Evolutionary conservation across 805 yeast species (phyloP).

Genomic region (Pichia phayaonensis): DNA sequence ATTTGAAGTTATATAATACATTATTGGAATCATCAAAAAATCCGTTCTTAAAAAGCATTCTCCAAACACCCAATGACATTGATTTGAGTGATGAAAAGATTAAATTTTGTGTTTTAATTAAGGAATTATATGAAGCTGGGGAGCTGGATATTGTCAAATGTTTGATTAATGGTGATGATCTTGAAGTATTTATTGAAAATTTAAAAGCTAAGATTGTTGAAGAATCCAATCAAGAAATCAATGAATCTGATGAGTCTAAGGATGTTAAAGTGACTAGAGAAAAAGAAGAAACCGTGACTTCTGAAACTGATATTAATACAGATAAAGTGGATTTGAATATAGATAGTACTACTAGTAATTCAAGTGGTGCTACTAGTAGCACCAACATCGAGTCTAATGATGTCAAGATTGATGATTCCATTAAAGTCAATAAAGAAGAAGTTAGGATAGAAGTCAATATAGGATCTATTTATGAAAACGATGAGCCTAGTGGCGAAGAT

Average conservation of each 20-base stretch:
- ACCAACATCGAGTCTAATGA: not conserved
- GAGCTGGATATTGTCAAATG: slow-evolving; percentile 45
- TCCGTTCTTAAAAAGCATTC: slow-evolving; percentile 8
- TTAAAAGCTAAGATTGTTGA: not conserved
- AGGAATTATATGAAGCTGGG: slow-evolving; percentile 42
- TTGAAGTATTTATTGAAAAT: slow-evolving; percentile 13
- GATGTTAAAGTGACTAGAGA: no score
- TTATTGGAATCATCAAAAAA: slow-evolving; percentile 21
- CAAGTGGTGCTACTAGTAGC: not conserved
- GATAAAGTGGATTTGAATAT: not conserved
- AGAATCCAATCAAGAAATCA: not conserved
- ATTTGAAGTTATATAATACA: not conserved
- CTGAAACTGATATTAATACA: not conserved
- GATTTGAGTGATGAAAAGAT: slow-evolving; percentile 40
- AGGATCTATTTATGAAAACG: not conserved
- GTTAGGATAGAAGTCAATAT: not conserved
- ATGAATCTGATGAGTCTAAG: not conserved
- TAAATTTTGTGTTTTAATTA: slow-evolving; percentile 51
- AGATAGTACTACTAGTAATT: not conserved
- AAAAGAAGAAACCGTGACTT: not conserved
- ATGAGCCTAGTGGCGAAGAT: not conserved
- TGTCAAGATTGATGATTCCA: not conserved
- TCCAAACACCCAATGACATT: slow-evolving; percentile 30
- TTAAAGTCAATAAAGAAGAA: not conserved
- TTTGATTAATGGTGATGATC: slow-evolving; percentile 34